Evolutionary conservation across 2,329 filamentous ascomycete species (phyloP), one percentile per base, ranked within the genome.

Genomic region (Falciphora oryzae): DNA sequence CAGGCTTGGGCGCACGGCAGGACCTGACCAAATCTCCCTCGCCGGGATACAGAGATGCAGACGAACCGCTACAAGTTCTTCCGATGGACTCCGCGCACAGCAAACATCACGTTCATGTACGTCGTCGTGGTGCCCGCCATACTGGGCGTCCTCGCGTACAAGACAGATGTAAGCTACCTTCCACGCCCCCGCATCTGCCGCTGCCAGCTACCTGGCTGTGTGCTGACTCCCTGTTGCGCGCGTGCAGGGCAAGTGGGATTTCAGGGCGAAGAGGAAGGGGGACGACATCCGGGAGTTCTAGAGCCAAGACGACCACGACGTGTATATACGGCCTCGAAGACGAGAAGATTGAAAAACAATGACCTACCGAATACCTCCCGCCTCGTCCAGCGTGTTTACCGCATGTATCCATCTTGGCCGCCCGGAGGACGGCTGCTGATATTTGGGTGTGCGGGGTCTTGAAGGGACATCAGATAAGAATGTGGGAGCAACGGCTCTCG

Each of bases 11-110:
- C 44, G 18, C 44, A n/a, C 18, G 44, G 4, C 44, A 50, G 18
- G 27, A 56, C n/a, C 11, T 50, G 35, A 57, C n/a, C 25, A 5
- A 50, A 8, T 5, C 44, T n/a, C 44, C 16, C 44, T n/a, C 44
- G 44, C 44, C 44, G 35, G 14, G 16, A 1, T 57, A 63, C 73
- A 97, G 93, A 90, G 76, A 91, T 97, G 87, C 86, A 85, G 73
- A 82, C 85, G 73, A 92, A 91, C 81, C 90, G 95, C 70, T 89
- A 93, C 85, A 92, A 92, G 80, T 97, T 92, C 85, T 99, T 98
- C 85, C 86, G 92, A 77, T 98, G 92, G 92, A 98, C 90, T 50
- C 85, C 87, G 63, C 85, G 90, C 73, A 96, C 92, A 59, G 92
- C 92, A 35, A 87, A 86, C 80, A 78, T 97, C 73, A 88, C 89